Percentiles rank a stretch among this genome's conserved stretches.
phyloP scores from a whole-genome alignment of 306 rosid species.

The Glycine tomentella region DNA sequence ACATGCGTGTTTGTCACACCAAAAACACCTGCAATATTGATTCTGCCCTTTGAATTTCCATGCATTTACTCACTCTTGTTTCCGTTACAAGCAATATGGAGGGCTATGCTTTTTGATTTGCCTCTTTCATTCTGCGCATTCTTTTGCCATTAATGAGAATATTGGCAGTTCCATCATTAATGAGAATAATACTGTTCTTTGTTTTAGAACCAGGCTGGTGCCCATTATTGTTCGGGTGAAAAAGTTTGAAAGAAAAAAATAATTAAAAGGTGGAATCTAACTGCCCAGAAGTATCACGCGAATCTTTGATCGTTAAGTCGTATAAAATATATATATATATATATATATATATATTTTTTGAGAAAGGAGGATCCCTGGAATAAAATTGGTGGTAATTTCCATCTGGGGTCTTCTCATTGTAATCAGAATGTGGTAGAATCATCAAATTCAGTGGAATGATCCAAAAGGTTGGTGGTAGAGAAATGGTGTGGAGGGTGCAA shows the following conservation, averaged over 20 bases:
- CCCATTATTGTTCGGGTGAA: conserved; percentile 36
- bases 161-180: not conserved
- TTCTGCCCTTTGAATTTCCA: conserved; percentile 30
- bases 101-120: conserved; percentile 45
- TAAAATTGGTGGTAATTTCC: conserved; percentile 32
- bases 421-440: conserved; percentile 24
- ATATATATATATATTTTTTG: no score
- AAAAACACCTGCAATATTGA: conserved; percentile 21
- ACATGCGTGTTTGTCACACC: not conserved
- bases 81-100: conserved; percentile 58
- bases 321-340: no score
- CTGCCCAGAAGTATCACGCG: conserved; percentile 33
- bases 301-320: conserved; percentile 47
- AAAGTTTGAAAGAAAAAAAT: conserved; percentile 36
- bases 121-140: conserved; percentile 31
- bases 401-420: conserved; percentile 39
- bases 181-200: conserved; percentile 17
- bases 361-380: conserved; percentile 45
- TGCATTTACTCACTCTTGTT: conserved; percentile 52
- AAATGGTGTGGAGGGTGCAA: conserved; percentile 35
- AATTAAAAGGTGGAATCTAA: conserved; percentile 3
- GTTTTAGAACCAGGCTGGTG: conserved; percentile 51
- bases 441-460: conserved; percentile 48
- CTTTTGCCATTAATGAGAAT: conserved; percentile 34
- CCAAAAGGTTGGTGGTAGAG: conserved; percentile 28